A percentile compares a stretch with the other conserved stretches of the same genome.
phyloP scores from a whole-genome alignment of 179 eudicot genomes.

The Spergularia azorica region DNA sequence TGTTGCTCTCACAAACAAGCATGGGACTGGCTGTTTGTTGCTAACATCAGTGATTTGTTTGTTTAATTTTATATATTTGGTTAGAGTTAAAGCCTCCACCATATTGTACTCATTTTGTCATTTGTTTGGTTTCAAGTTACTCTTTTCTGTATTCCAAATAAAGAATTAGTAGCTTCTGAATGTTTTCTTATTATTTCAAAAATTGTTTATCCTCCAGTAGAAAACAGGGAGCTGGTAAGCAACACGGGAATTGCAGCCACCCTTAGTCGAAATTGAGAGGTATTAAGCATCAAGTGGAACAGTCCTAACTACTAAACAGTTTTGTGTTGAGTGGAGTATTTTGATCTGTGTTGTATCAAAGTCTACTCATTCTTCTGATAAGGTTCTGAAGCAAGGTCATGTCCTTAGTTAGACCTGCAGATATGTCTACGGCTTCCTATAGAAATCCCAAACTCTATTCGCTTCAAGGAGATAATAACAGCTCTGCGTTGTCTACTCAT shows the following conservation, averaged over 20 bases:
- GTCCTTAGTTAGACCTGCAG: constrained; percentile 23
- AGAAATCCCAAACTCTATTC: constrained; percentile 36
- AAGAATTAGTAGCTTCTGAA: not conserved
- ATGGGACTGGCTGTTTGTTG: not conserved
- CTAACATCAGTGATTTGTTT: constrained; percentile 13
- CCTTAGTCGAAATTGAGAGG: constrained; percentile 12
- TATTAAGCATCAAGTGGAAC: constrained; percentile 2
- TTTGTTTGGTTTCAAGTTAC: constrained; percentile 4
- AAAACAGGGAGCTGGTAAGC: constrained; percentile 17
- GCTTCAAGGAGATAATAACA: constrained; percentile 30
- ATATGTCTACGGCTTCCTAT: constrained; percentile 35
- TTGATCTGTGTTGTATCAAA: too few relatives aligned
- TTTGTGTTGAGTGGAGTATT: too few relatives aligned
- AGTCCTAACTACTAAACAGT: not conserved
- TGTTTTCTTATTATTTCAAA: not conserved
- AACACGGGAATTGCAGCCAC: constrained; percentile 30
- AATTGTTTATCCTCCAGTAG: constrained; percentile 1
- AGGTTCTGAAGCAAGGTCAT: constrained; percentile 16
- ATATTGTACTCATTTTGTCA: constrained; percentile 13
- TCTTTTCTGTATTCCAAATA: constrained; percentile 9
- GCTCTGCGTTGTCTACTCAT: constrained; percentile 43
- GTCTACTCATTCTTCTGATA: too few relatives aligned
- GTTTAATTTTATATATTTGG: constrained; percentile 3
- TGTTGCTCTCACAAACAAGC: not conserved
- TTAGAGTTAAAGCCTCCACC: constrained; percentile 11